Evolutionary conservation across 805 yeast species (phyloP), one percentile per base, ranked within the genome.

Genomic region (Cyberlindnera samutprakarnensis): DNA sequence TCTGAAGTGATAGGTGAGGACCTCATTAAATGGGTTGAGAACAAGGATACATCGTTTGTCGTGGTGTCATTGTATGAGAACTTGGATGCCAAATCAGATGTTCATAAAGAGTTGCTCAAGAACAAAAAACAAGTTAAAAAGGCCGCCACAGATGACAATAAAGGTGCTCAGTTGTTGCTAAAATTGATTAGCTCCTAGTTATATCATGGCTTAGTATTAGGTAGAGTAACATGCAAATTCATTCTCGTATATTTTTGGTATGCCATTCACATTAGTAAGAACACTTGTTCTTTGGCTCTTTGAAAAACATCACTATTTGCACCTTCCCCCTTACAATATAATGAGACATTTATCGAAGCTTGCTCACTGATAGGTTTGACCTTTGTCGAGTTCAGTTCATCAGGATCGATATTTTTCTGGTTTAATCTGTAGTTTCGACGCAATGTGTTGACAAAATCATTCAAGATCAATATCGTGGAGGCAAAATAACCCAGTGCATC

Each of bases 1-100:
- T 68, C 62, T 12, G 70, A 69, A 30, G 72, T 77, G 22, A 70
- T 80, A 13, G 66, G 68, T 39, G 66, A 37, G 10, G 28, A 33
- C 18, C 58, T 84, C 23, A 60, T 59, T 23, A 64, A 61, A 36
- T 90, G 96, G 96, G 70, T 80, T 27, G 72, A 72, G 39, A 65
- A 69, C 24, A 70, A 73, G 26, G 68, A 68, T 35, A 84, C 92
- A 25, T 75, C 94, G 13, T 90, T 90, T 52, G 83, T 85, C 13
- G 64, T 88, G 33, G 88, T 85, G 30, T 74, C 95, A 1, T 59
- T 86, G n/a, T 70, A 66, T 45, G 96, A 90, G 59, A 69, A 70
- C 18, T 64, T 81, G 47, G 62, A 61, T 31, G 59, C 64, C 28
- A 66, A 70, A 25, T 61, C 69, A 37, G 53, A 58, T 19, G 74